Conservation (phyloP, 805 yeast genomes). For the Saccharomycopsis javanensis region DNA sequence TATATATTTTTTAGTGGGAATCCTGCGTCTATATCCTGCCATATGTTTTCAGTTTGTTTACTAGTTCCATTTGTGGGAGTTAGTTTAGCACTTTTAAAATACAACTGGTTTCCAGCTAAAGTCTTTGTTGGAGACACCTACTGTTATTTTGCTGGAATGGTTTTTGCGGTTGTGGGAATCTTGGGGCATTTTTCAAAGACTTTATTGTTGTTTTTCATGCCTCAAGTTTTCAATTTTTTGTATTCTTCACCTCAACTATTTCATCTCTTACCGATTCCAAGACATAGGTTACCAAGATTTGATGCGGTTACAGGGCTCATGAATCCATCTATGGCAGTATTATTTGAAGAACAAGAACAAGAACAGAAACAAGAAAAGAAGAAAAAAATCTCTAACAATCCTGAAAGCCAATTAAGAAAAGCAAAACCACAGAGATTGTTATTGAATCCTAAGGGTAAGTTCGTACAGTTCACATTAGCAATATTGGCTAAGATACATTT, state of each 20-base stretch:
- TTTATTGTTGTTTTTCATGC: slow-evolving; percentile 70
- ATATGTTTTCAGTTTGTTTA: slow-evolving; percentile 68
- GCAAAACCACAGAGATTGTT: slow-evolving; percentile 14
- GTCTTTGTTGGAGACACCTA: slow-evolving; percentile 98
- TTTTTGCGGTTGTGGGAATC: slow-evolving; percentile 93
- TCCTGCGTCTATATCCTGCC: slow-evolving; percentile 66
- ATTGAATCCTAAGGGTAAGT: slow-evolving; percentile 20
- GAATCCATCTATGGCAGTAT: slow-evolving; percentile 57
- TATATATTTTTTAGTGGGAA: slow-evolving; percentile 40
- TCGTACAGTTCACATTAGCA: slow-evolving; percentile 32
- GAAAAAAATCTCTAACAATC: neutral
- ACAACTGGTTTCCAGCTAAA: slow-evolving; percentile 83
- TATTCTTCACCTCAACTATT: slow-evolving; percentile 91
- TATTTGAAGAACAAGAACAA: slow-evolving; percentile 22
- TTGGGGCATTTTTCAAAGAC: slow-evolving; percentile 96
- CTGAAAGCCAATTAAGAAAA: neutral
- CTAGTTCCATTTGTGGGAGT: slow-evolving; percentile 84
- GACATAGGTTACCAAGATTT: slow-evolving; percentile 85
- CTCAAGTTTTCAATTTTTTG: slow-evolving; percentile 83
- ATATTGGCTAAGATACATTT: slow-evolving; percentile 41
- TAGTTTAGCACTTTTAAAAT: slow-evolving; percentile 60
- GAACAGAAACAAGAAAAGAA: neutral
- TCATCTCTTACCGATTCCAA: slow-evolving; percentile 82
- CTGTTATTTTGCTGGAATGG: slow-evolving; percentile 98
- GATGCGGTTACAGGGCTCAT: slow-evolving; percentile 58